Percentiles rank a stretch among this genome's conserved stretches.
Conservation (phyloP, 2,329 filamentous ascomycete genomes). For the Tricladium varicosporioides region DNA sequence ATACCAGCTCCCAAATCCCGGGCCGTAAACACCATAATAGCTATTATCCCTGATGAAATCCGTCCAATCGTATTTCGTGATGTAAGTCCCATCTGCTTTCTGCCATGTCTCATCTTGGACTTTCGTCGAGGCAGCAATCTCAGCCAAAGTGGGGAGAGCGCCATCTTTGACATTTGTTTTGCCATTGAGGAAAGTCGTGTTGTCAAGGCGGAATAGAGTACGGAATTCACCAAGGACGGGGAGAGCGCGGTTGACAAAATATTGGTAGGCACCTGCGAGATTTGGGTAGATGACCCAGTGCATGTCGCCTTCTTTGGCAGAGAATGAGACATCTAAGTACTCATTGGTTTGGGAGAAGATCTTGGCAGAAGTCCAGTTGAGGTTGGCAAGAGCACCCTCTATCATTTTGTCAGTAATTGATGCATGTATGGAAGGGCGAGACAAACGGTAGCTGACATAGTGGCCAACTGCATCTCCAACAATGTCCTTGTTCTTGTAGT, state of each 20-base stretch:
- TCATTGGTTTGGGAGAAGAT: conserved; percentile 40
- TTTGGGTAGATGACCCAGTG: conserved; percentile 51
- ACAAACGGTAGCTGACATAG: conserved; percentile 17
- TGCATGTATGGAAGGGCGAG: neutral
- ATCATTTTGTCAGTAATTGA: too few species aligned
- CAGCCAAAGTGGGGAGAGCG: conserved; percentile 41
- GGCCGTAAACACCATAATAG: conserved; percentile 51
- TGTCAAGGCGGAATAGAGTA: conserved; percentile 49
- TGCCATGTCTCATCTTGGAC: conserved; percentile 55
- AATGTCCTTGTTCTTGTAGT: conserved; percentile 18
- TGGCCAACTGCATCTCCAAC: conserved; percentile 19
- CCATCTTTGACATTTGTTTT: conserved; percentile 46
- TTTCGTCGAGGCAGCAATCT: conserved; percentile 44
- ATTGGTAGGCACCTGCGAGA: conserved; percentile 53
- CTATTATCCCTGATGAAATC: conserved; percentile 39
- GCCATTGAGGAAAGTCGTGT: conserved; percentile 45
- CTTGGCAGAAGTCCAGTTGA: conserved; percentile 43
- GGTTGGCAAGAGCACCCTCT: neutral
- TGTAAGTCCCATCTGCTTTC: conserved; percentile 44
- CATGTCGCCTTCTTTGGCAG: conserved; percentile 45
- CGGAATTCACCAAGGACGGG: conserved; percentile 49
- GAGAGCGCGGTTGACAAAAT: conserved; percentile 50
- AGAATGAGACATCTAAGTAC: conserved; percentile 49
- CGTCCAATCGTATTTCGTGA: conserved; percentile 42
- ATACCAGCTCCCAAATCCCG: conserved; percentile 50